Evolutionary conservation across 495 filamentous ascomycete genomes (phyloP).

Genomic region (Cudoniella acicularis): DNA sequence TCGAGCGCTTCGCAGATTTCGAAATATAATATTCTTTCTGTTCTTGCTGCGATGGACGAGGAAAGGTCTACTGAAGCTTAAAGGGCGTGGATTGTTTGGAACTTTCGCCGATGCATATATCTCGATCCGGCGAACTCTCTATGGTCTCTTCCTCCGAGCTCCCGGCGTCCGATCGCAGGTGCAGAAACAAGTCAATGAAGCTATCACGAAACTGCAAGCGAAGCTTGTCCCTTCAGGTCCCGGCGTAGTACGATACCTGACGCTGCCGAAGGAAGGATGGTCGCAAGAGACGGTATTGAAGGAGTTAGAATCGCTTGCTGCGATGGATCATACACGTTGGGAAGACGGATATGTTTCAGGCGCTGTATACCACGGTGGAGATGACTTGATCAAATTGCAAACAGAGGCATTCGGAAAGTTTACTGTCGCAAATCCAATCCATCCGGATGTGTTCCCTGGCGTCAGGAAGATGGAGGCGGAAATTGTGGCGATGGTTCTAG

Average conservation of each 20-base stretch:
- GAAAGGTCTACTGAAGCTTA: constrained; percentile 74
- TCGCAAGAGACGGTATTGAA: constrained; percentile 69
- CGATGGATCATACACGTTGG: constrained; percentile 93
- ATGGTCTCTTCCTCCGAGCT: constrained; percentile 78
- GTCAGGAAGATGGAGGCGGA: constrained; percentile 98
- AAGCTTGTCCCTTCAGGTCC: constrained; percentile 76
- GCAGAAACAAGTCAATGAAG: constrained; percentile 73
- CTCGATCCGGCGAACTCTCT: constrained; percentile 64
- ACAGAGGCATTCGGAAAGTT: constrained; percentile 90
- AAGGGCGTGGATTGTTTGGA: constrained; percentile 83
- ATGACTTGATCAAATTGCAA: constrained; percentile 79
- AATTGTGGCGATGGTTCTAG: constrained; percentile 91
- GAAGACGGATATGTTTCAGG: constrained; percentile 94
- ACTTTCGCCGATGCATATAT: constrained; percentile 69
- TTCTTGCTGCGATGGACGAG: constrained; percentile 86
- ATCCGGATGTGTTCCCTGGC: constrained; percentile 97
- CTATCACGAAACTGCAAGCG: constrained; percentile 68
- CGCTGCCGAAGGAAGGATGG: constrained; percentile 85
- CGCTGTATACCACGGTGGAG: constrained; percentile 93
- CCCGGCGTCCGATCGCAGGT: constrained; percentile 83
- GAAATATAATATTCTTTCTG: constrained; percentile 84
- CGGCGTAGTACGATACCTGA: constrained; percentile 67
- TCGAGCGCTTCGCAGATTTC: constrained; percentile 49
- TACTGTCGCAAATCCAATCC: constrained; percentile 95
- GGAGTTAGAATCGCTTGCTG: constrained; percentile 73